Percentiles rank a stretch among this genome's conserved stretches.
phyloP scores from a whole-genome alignment of 208 protist genomes.

The Leishmania lainsoni region DNA sequence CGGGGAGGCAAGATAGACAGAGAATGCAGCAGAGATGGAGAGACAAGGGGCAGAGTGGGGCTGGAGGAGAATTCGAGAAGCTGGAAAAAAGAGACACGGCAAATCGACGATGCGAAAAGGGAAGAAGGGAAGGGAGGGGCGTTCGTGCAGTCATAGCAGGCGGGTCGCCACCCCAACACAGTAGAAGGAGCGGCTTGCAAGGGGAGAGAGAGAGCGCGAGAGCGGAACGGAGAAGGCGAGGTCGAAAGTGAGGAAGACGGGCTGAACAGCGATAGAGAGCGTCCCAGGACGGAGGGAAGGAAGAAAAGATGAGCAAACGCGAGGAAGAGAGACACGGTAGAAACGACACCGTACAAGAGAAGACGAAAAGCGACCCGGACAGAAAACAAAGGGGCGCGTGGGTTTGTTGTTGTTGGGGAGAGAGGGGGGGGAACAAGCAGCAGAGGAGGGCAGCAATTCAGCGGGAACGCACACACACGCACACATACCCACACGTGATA shows the following conservation, averaged over 20 bases:
- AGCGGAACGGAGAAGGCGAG: too few species aligned
- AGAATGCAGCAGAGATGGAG: background rate
- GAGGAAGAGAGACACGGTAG: background rate
- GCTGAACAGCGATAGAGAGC: background rate
- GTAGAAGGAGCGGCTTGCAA: background rate
- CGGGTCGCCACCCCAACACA: background rate
- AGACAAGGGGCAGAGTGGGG: background rate
- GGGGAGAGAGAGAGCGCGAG: background rate
- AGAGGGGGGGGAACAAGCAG: background rate
- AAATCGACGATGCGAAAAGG: background rate
- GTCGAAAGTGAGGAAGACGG: background rate
- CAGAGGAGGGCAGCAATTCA: background rate
- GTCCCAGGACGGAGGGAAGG: background rate
- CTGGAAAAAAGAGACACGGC: background rate
- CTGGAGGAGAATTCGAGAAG: background rate
- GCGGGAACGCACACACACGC: background rate
- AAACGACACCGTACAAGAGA: background rate
- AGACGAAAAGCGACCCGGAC: background rate
- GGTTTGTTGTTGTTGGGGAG: background rate
- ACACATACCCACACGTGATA: background rate
- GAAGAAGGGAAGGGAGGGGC: background rate
- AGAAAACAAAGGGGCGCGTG: background rate
- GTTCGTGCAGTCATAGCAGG: background rate
- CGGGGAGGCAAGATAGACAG: constrained; percentile 12
- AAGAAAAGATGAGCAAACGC: background rate